Evolutionary conservation across 1,284 basidiomycete genomes (phyloP).

Genomic region (Trametes polyzona): DNA sequence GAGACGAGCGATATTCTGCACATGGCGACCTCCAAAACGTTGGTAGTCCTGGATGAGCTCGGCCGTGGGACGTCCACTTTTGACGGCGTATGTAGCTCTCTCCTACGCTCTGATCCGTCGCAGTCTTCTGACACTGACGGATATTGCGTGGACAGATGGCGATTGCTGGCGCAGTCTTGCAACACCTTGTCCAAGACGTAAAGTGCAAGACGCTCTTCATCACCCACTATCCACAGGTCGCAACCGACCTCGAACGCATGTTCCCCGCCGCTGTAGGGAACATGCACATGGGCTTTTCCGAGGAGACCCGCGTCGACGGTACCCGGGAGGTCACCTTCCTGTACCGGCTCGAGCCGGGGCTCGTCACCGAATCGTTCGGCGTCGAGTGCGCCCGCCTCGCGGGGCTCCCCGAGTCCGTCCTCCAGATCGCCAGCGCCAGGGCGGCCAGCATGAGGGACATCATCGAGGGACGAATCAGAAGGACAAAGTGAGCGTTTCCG

Average conservation of each 20-base stretch:
- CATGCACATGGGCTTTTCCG: conserved; percentile 85
- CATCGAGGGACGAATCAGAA: conserved; percentile 52
- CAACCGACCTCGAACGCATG: conserved; percentile 56
- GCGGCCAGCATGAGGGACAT: conserved; percentile 59
- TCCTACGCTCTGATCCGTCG: neutral
- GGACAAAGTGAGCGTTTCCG: conserved; percentile 48
- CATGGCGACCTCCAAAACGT: conserved; percentile 68
- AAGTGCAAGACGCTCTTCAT: conserved; percentile 90
- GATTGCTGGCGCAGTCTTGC: conserved; percentile 79
- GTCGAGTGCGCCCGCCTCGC: conserved; percentile 91
- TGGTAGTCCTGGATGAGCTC: conserved; percentile 89
- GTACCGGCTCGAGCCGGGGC: conserved; percentile 73
- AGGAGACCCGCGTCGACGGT: conserved; percentile 69
- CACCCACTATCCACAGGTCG: conserved; percentile 87
- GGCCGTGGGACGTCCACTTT: conserved; percentile 85
- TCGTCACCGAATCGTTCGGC: conserved; percentile 85
- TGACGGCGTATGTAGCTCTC: conserved; percentile 65
- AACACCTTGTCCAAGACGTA: conserved; percentile 66
- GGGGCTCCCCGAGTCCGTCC: conserved; percentile 69
- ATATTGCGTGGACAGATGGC: conserved; percentile 62
- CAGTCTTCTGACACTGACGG: neutral
- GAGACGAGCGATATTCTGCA: conserved; percentile 92
- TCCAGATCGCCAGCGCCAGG: conserved; percentile 60
- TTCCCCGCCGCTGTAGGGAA: conserved; percentile 69
- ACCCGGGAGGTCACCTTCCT: conserved; percentile 83